These are phyloP conservation scores for Pulveroboletus sp. DNA, from an alignment of 1,284 basidiomycete genomes.

Conservation along the genomic window DNA sequence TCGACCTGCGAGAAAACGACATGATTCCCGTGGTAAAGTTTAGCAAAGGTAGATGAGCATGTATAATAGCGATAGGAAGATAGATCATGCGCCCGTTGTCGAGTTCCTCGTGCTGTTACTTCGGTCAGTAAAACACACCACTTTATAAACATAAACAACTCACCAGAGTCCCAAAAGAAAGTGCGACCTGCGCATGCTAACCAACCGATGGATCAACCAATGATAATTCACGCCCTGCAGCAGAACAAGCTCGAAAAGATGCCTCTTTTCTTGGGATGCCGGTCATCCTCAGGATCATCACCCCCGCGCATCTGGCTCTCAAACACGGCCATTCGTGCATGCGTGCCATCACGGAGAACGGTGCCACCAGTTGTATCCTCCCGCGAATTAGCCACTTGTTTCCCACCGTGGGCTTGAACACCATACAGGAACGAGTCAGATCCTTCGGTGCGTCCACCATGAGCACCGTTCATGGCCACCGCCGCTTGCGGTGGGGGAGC, in stretches of 20 bases:
- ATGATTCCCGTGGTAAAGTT: conserved; percentile 30
- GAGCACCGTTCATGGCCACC: conserved; percentile 40
- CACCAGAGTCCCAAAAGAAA: conserved; percentile 30
- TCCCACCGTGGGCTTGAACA: conserved; percentile 44
- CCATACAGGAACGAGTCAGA: conserved; percentile 66
- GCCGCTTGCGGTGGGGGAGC: conserved; percentile 38
- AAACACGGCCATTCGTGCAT: conserved; percentile 56
- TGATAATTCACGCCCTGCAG: conserved; percentile 32
- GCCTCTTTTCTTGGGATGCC: conserved; percentile 39
- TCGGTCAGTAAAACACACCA: conserved; percentile 2
- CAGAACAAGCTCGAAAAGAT: conserved; percentile 35
- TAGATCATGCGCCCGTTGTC: conserved; percentile 38
- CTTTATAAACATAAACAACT: neutral
- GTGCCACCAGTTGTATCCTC: conserved; percentile 48
- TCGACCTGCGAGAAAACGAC: conserved; percentile 37
- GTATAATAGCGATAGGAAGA: conserved; percentile 37
- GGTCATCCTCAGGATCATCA: conserved; percentile 36
- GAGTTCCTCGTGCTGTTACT: conserved; percentile 28
- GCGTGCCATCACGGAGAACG: conserved; percentile 34
- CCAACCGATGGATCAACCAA: conserved; percentile 26
- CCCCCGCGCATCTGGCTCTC: conserved; percentile 51
- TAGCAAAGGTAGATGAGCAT: conserved; percentile 38
- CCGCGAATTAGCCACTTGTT: conserved; percentile 49
- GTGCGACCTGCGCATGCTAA: conserved; percentile 34
- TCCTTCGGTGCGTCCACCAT: conserved; percentile 45